phyloP scores from a whole-genome alignment of 352 stramenopile genomes.

The Globisporangium cederbergense region DNA sequence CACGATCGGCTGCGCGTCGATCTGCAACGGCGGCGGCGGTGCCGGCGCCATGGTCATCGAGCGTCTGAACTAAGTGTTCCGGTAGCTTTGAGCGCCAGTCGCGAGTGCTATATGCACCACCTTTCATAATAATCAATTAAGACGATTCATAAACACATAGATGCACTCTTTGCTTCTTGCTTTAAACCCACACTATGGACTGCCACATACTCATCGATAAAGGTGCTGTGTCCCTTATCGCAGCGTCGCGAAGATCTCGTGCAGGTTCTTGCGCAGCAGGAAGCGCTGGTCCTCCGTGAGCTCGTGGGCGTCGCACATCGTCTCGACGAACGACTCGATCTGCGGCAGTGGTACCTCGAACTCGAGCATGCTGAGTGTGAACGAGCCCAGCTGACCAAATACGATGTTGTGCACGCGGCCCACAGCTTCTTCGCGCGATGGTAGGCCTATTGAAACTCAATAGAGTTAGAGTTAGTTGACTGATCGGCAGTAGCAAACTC shows the following conservation, averaged over 20 bases:
- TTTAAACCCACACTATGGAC: not conserved
- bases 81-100: constrained; percentile 20
- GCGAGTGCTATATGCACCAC: not conserved
- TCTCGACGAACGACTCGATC: constrained; percentile 86
- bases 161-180: not conserved
- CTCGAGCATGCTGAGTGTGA: constrained; percentile 87
- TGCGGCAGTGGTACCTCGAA: constrained; percentile 76
- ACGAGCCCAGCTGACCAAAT: constrained; percentile 81
- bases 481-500: not conserved
- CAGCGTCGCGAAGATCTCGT: constrained; percentile 65
- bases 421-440: constrained; percentile 78
- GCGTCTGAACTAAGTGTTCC: constrained; percentile 80
- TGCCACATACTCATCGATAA: not conserved
- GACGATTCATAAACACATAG: not conserved
- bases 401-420: constrained; percentile 86
- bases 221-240: constrained; percentile 13
- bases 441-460: constrained; percentile 23
- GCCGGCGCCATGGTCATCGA: constrained; percentile 97
- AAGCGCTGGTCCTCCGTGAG: constrained; percentile 85
- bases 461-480: not conserved
- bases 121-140: constrained; percentile 8
- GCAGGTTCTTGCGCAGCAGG: constrained; percentile 72
- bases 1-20: constrained; percentile 94
- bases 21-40: constrained; percentile 98
- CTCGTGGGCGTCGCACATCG: constrained; percentile 84